Evolutionary conservation across 139 green algal species (phyloP).

Genomic region (Monoraphidium neglectum): DNA sequence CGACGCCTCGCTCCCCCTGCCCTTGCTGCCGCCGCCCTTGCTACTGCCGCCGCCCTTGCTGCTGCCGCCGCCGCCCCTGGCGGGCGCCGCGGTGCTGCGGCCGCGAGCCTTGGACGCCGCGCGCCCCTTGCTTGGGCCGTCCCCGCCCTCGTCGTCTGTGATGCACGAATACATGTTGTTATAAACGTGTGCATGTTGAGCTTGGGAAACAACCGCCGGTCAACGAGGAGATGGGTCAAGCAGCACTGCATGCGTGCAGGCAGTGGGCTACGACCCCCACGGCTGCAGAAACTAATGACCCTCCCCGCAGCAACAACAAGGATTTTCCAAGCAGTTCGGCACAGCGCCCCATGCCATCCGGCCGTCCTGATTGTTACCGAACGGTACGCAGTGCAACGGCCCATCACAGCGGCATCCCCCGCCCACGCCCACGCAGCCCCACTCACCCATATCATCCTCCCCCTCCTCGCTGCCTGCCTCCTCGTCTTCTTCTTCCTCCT

Average conservation of each 20-base stretch:
- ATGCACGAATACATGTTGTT: no score
- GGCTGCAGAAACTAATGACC: no score
- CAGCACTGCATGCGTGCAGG: no score
- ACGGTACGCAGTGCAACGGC: no score
- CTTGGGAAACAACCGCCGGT: no score
- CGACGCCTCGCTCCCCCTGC: slow-evolving; percentile 4
- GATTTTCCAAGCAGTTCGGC: not conserved
- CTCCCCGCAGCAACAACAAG: slow-evolving; percentile 11
- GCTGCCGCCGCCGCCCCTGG: not conserved
- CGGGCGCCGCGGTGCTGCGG: not conserved
- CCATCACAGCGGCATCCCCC: no score
- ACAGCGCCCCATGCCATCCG: no score
- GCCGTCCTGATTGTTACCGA: no score
- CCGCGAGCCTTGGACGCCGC: not conserved
- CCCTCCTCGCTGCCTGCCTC: slow-evolving; percentile 32
- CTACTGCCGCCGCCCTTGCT: slow-evolving; percentile 12
- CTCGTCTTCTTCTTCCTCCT: slow-evolving; percentile 35
- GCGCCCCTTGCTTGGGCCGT: not conserved
- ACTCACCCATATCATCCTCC: slow-evolving; percentile 28
- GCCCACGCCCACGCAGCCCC: not conserved
- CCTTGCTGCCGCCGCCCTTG: slow-evolving; percentile 7
- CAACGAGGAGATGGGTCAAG: no score
- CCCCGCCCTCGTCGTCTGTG: no score
- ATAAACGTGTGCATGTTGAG: no score
- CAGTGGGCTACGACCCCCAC: no score